These are phyloP conservation scores for Ramularia endophylla DNA, from an alignment of 2,329 filamentous ascomycete species.

Conservation along the genomic window DNA sequence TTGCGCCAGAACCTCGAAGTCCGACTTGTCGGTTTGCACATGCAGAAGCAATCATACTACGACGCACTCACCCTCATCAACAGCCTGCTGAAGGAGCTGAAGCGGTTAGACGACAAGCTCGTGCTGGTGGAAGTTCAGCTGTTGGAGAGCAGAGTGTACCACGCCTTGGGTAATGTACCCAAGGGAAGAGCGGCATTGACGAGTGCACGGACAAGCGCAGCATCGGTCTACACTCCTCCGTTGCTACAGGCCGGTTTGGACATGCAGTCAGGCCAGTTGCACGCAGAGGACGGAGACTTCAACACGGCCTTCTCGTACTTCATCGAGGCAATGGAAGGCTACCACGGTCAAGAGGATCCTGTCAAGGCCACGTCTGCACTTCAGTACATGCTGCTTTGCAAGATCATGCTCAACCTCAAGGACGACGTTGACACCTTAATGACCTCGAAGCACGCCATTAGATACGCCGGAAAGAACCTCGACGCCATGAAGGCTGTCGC, in stretches of 20 bases:
- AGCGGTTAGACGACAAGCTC: constrained; percentile 97
- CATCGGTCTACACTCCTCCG: constrained; percentile 94
- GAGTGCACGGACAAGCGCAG: constrained; percentile 87
- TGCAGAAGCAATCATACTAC: constrained; percentile 97
- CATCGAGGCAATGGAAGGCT: constrained; percentile 96
- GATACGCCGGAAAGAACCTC: constrained; percentile 90
- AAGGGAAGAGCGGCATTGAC: constrained; percentile 95
- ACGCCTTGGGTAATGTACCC: constrained; percentile 91
- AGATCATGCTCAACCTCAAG: constrained; percentile 97
- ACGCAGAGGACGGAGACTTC: constrained; percentile 98
- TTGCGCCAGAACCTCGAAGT: constrained; percentile 97
- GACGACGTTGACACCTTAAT: constrained; percentile 96
- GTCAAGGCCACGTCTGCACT: constrained; percentile 90
- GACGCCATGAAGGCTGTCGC: constrained; percentile 99
- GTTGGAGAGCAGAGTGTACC: constrained; percentile 93
- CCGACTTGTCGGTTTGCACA: constrained; percentile 86
- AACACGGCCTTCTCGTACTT: constrained; percentile 99
- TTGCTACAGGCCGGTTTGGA: constrained; percentile 92
- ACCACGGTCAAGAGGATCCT: constrained; percentile 85
- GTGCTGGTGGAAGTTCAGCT: constrained; percentile 97
- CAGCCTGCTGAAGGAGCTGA: constrained; percentile 88
- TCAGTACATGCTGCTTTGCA: constrained; percentile 99
- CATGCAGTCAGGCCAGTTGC: constrained; percentile 99
- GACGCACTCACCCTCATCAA: constrained; percentile 97
- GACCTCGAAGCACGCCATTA: constrained; percentile 91